Evolutionary conservation across 441 rosid genomes (phyloP), one percentile per base, ranked within the genome.

Genomic region (Croton setiger): DNA sequence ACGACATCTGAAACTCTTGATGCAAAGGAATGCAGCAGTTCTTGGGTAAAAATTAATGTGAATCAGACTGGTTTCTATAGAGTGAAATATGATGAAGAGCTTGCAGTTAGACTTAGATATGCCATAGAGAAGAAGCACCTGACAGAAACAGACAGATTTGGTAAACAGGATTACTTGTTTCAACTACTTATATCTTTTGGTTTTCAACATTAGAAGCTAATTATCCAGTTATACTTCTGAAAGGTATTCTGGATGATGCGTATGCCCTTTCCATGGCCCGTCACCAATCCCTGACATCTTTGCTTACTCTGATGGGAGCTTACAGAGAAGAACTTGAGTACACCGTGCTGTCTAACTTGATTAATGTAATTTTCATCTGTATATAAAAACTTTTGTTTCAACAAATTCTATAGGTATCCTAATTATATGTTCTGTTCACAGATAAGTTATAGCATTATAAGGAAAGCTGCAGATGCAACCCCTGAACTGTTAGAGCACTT

Each of bases 241-340:
- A 82, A 95, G 99, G 99, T 64, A 77, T 95, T 79, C 81, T 95
- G 89, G 98, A 95, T 71, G 98, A 95, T 77, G 79, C 91, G 2
- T 95, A 83, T 76, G 97, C 98, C 67, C 98, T 92, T 71, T 89
- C 86, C 63, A 90, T 87, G 97, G 99, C 99, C 78, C 81, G 95
- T 73, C 90, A 87, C 73, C 92, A 80, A 72, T 80, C 97, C 64
- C 70, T 92, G 72, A 84, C 91, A 47, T 89, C 96, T 43, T 84
- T 92, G 87, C 91, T 95, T 63, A 85, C 87, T 73, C 74, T 95
- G 78, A 88, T 86, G 84, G 78, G 80, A 68, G 87, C 96, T 74
- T 89, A 88, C 80, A 81, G 86, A 76, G 85, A 87, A 79, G 99
- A 95, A 71, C 83, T 75, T 18, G 93, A 92, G 59, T 90, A 92